Conservation (phyloP, 441 rosid species). For the Gossypium lobatum region DNA sequence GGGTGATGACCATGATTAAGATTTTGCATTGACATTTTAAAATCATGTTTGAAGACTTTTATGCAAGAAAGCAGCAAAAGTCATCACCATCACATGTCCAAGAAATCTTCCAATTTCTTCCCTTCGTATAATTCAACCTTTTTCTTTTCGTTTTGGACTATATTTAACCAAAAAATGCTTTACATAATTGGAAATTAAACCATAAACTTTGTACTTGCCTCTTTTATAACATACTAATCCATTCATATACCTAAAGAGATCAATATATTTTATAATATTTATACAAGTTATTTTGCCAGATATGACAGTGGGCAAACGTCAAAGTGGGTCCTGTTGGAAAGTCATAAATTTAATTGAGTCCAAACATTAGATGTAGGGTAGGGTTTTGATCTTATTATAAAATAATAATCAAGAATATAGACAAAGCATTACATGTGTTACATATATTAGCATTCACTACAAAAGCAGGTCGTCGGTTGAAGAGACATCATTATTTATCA, state of each 20-base stretch:
- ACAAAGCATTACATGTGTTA: not conserved
- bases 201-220: not conserved
- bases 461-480: not conserved
- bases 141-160: not conserved
- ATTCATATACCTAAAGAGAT: not conserved
- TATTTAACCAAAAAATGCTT: not conserved
- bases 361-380: not conserved
- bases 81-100: not conserved
- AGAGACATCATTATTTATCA: not conserved
- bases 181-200: not conserved
- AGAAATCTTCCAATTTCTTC: not conserved
- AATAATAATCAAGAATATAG: not conserved
- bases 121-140: not conserved
- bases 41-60: not conserved
- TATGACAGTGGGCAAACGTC: not conserved
- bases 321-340: not conserved
- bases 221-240: not conserved
- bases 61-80: not conserved
- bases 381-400: not conserved
- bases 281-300: not conserved
- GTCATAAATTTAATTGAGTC: not conserved
- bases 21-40: conserved; percentile 10
- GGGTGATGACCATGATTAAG: not conserved
- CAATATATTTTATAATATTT: not conserved
- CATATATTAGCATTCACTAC: not conserved